Evolutionary conservation across 768 basidiomycete genomes (phyloP).

Genomic region (Lactarius hatsudake): DNA sequence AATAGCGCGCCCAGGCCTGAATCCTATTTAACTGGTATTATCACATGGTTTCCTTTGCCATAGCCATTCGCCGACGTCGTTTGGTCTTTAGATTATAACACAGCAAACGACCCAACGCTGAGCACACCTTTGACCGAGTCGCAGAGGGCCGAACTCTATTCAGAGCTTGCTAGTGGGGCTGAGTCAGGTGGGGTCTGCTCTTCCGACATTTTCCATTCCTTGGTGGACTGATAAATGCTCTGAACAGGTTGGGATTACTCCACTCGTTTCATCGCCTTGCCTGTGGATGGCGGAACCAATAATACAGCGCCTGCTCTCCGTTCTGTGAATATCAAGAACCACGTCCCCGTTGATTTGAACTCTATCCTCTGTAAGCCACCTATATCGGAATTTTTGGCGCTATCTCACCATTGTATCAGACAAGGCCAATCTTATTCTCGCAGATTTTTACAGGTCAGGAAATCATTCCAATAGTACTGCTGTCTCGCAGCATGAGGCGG

Average conservation of each 20-base stretch:
- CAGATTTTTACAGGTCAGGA: constrained; percentile 54
- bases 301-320: constrained; percentile 57
- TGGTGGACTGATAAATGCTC: not conserved
- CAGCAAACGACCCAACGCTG: constrained; percentile 63
- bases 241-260: constrained; percentile 40
- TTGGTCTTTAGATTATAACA: constrained; percentile 60
- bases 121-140: constrained; percentile 56
- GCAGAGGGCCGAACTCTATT: constrained; percentile 64
- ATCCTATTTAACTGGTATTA: constrained; percentile 61
- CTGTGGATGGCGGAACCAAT: constrained; percentile 39
- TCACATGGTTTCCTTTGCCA: constrained; percentile 1
- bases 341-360: constrained; percentile 77
- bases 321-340: constrained; percentile 65
- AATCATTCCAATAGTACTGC: constrained; percentile 37
- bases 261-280: constrained; percentile 42
- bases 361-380: constrained; percentile 70
- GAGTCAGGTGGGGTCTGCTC: constrained; percentile 68
- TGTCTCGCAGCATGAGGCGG: constrained; percentile 48
- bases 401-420: constrained; percentile 40
- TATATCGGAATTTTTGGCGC: constrained; percentile 10
- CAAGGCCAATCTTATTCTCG: constrained; percentile 58
- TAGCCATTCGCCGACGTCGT: constrained; percentile 5
- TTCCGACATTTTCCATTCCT: not conserved
- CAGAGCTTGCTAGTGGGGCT: constrained; percentile 85
- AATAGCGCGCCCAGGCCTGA: constrained; percentile 90